Conservation (phyloP, 495 filamentous ascomycete species). For the Neohortaea acidophila region DNA sequence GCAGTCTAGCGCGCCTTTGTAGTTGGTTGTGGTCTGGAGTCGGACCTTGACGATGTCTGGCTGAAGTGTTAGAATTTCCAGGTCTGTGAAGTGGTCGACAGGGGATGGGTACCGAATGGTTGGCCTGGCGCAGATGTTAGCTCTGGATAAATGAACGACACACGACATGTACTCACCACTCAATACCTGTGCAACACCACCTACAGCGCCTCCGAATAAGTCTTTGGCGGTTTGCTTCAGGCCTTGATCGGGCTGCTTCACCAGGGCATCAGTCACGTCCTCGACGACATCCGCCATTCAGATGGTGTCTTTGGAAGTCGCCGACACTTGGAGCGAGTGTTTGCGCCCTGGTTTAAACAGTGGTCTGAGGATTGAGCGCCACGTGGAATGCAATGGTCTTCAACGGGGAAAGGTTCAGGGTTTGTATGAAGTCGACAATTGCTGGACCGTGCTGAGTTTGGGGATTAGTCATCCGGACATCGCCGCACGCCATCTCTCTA, state of each 20-base stretch:
- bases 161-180: slow-evolving; percentile 44
- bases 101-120: slow-evolving; percentile 52
- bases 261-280: no score
- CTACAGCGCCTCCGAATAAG: slow-evolving; percentile 74
- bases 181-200: slow-evolving; percentile 86
- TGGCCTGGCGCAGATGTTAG: slow-evolving; percentile 45
- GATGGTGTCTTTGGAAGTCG: no score
- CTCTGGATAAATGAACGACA: background rate
- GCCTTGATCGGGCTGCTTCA: background rate
- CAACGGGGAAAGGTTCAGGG: no score
- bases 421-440: no score
- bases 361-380: no score
- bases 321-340: no score
- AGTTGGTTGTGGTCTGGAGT: slow-evolving; percentile 72
- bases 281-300: slow-evolving; percentile 16
- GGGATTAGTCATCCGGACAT: no score
- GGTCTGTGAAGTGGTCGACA: background rate
- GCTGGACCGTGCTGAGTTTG: no score
- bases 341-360: no score
- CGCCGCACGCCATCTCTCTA: no score
- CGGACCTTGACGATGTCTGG: slow-evolving; percentile 95
- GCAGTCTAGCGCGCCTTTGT: slow-evolving; percentile 62
- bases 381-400: no score
- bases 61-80: background rate
- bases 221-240: slow-evolving; percentile 60